Conservation (phyloP, 306 rosid species). For the Medicago truncatula region DNA sequence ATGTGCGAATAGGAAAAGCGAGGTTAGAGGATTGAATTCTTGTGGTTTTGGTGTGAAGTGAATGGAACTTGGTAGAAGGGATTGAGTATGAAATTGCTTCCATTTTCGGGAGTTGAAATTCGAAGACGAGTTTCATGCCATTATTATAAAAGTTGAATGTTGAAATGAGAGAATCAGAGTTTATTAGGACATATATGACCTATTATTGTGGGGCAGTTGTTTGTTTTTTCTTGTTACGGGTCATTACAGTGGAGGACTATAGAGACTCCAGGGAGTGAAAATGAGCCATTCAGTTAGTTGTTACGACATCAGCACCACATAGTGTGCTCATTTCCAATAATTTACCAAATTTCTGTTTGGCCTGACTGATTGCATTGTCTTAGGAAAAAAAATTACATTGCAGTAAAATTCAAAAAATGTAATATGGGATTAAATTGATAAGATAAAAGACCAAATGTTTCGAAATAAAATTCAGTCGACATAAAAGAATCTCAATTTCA, state of each 20-base stretch:
- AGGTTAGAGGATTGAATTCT: slow-evolving; percentile 48
- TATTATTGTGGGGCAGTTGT: neutral
- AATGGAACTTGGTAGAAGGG: slow-evolving; percentile 45
- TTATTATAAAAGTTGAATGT: neutral
- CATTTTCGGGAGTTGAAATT: slow-evolving; percentile 47
- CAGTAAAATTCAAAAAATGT: too few relatives aligned
- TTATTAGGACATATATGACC: neutral
- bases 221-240: neutral
- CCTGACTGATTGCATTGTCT: too few relatives aligned
- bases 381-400: too few relatives aligned
- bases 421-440: too few relatives aligned
- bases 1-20: slow-evolving; percentile 27
- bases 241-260: neutral
- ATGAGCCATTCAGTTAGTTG: slow-evolving; percentile 39
- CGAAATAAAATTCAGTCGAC: too few relatives aligned
- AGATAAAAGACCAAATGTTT: too few relatives aligned
- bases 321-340: slow-evolving; percentile 49
- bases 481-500: too few relatives aligned
- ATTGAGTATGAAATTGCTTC: slow-evolving; percentile 57
- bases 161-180: neutral
- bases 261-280: slow-evolving; percentile 13
- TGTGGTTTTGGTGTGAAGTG: slow-evolving; percentile 38
- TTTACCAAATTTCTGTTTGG: too few relatives aligned
- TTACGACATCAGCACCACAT: slow-evolving; percentile 59
- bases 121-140: slow-evolving; percentile 39